Conservation (phyloP, 495 filamentous ascomycete genomes). For the Schizothecium vesticola region DNA sequence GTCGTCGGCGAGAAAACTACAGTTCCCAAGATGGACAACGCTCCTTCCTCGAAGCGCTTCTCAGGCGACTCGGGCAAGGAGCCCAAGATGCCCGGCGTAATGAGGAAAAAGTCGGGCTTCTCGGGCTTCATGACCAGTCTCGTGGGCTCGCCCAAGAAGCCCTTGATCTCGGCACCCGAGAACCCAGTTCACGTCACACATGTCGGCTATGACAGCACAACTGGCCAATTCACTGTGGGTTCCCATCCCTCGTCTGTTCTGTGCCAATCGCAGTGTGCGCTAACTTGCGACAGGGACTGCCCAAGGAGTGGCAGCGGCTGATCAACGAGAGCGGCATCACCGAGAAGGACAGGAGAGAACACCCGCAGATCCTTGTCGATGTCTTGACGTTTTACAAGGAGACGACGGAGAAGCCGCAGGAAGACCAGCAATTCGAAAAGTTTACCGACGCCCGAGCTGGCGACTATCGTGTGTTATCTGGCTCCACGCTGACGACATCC, state of each 20-base stretch:
- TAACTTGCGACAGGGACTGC: slow-evolving; percentile 62
- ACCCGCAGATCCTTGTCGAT: slow-evolving; percentile 89
- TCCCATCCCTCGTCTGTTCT: background rate
- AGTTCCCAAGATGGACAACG: slow-evolving; percentile 51
- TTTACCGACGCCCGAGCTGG: slow-evolving; percentile 76
- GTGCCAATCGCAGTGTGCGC: slow-evolving; percentile 6
- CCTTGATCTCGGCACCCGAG: slow-evolving; percentile 90
- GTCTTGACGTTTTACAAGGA: slow-evolving; percentile 97
- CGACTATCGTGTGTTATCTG: slow-evolving; percentile 46
- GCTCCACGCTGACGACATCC: slow-evolving; percentile 32
- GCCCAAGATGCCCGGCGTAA: slow-evolving; percentile 47
- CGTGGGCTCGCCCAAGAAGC: slow-evolving; percentile 81
- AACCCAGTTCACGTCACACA: slow-evolving; percentile 98
- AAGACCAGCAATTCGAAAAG: slow-evolving; percentile 91
- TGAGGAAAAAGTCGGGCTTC: slow-evolving; percentile 89
- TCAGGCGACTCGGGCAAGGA: slow-evolving; percentile 71
- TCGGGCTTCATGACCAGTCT: slow-evolving; percentile 92
- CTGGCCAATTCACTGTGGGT: slow-evolving; percentile 92
- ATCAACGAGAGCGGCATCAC: slow-evolving; percentile 95
- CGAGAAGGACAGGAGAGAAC: slow-evolving; percentile 89
- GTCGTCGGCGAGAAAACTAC: slow-evolving; percentile 45
- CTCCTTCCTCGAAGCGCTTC: slow-evolving; percentile 64
- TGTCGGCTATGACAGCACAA: slow-evolving; percentile 94
- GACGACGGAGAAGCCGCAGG: slow-evolving; percentile 69
- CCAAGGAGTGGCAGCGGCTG: slow-evolving; percentile 95